These are phyloP conservation scores for Boletellus sp. DNA, from an alignment of 768 basidiomycete species.

Conservation along the genomic window DNA sequence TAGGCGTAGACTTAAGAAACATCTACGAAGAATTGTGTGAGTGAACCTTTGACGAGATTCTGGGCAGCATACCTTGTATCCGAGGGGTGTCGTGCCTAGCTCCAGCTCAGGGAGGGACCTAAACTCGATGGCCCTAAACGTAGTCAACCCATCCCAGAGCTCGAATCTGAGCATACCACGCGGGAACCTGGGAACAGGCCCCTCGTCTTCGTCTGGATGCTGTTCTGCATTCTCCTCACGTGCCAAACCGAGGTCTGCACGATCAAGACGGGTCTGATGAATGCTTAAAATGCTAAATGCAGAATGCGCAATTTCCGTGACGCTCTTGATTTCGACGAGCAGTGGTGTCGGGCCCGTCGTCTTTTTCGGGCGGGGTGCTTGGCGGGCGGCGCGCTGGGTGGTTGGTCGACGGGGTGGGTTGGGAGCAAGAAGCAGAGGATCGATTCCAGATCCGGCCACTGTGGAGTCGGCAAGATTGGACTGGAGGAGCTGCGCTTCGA, in stretches of 20 bases:
- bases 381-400: slow-evolving; percentile 2
- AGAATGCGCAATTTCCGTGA: slow-evolving; percentile 84
- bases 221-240: slow-evolving; percentile 38
- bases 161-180: slow-evolving; percentile 73
- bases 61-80: slow-evolving; percentile 62
- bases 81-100: slow-evolving; percentile 74
- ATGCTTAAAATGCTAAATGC: slow-evolving; percentile 75
- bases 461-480: slow-evolving; percentile 75
- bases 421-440: slow-evolving; percentile 19
- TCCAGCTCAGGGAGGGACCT: slow-evolving; percentile 58
- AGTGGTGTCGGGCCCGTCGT: slow-evolving; percentile 43
- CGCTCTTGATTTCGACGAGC: slow-evolving; percentile 69
- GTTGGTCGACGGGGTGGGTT: slow-evolving; percentile 3
- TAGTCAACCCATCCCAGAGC: slow-evolving; percentile 72
- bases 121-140: slow-evolving; percentile 74
- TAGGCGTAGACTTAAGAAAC: slow-evolving; percentile 61
- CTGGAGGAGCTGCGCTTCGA: slow-evolving; percentile 65
- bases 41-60: neutral
- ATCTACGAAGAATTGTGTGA: slow-evolving; percentile 41
- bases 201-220: slow-evolving; percentile 49
- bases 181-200: slow-evolving; percentile 78
- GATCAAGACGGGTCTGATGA: slow-evolving; percentile 56
- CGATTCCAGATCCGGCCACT: slow-evolving; percentile 62
- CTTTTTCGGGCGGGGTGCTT: slow-evolving; percentile 10
- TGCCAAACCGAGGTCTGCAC: slow-evolving; percentile 45